Evolutionary conservation across 2,329 filamentous ascomycete genomes (phyloP).

Genomic region (Waltergamsia citrina): DNA sequence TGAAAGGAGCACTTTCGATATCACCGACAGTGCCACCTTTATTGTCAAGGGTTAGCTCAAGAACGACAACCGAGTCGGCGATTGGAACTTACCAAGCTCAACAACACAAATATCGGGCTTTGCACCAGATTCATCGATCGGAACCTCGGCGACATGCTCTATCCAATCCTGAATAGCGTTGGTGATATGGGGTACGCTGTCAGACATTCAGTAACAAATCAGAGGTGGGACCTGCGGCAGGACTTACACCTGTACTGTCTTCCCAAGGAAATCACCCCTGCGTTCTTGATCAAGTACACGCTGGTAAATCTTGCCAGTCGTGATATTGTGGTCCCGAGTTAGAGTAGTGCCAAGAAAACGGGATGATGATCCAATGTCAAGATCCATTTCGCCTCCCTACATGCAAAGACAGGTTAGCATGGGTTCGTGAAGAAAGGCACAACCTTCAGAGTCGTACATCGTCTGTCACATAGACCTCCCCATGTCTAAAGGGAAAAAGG

Average conservation of each 20-base stretch:
- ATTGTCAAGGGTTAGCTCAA: slow-evolving; percentile 12
- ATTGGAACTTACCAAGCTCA: slow-evolving; percentile 2
- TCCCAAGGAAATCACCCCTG: slow-evolving; percentile 70
- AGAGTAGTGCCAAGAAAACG: slow-evolving; percentile 63
- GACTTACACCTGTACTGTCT: slow-evolving; percentile 78
- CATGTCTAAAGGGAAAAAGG: no score
- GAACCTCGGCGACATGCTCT: slow-evolving; percentile 71
- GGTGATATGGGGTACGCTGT: slow-evolving; percentile 85
- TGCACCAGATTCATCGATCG: slow-evolving; percentile 75
- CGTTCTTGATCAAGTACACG: slow-evolving; percentile 69
- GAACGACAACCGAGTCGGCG: not conserved
- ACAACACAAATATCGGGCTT: slow-evolving; percentile 86
- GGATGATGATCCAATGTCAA: slow-evolving; percentile 51
- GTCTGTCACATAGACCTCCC: no score
- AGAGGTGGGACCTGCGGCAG: no score
- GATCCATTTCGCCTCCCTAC: no score
- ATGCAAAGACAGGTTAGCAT: not conserved
- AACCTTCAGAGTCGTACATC: no score
- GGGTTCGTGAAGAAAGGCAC: not conserved
- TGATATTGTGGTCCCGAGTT: slow-evolving; percentile 87
- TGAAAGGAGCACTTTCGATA: slow-evolving; percentile 80
- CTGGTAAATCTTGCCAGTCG: slow-evolving; percentile 92
- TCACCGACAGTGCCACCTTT: slow-evolving; percentile 62
- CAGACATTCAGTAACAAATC: no score
- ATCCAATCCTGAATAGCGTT: slow-evolving; percentile 92